Conservation (phyloP, 768 basidiomycete genomes). For the Hypholoma sublateritium region DNA sequence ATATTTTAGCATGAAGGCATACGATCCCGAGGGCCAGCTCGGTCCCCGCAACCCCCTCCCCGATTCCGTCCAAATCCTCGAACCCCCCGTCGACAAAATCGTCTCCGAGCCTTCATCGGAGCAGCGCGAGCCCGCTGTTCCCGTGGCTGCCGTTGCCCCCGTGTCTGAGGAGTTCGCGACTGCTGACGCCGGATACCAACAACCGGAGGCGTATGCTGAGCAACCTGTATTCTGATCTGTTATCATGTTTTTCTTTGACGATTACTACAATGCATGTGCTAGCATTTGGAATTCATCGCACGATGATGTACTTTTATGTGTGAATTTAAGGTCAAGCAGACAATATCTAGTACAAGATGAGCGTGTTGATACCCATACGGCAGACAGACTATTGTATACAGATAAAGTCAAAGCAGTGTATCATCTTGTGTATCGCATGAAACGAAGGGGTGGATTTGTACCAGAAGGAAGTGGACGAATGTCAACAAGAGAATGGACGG, state of each 20-base stretch:
- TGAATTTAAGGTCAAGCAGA: not conserved
- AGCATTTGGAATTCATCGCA: slow-evolving; percentile 7
- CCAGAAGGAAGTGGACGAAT: no score
- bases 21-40: slow-evolving; percentile 85
- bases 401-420: no score
- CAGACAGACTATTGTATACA: no score
- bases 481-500: no score
- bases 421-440: no score
- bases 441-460: no score
- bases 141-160: slow-evolving; percentile 40
- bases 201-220: slow-evolving; percentile 39
- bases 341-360: no score
- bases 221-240: slow-evolving; percentile 59
- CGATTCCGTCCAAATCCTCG: slow-evolving; percentile 87
- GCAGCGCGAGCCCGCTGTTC: slow-evolving; percentile 69
- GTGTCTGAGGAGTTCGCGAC: slow-evolving; percentile 51
- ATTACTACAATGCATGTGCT: slow-evolving; percentile 10
- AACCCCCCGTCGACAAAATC: slow-evolving; percentile 89
- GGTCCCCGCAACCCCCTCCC: slow-evolving; percentile 95
- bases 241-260: slow-evolving; percentile 15
- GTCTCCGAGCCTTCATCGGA: slow-evolving; percentile 89
- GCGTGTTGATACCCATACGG: no score
- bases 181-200: slow-evolving; percentile 44
- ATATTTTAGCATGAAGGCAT: slow-evolving; percentile 85
- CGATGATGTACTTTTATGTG: not conserved